Conservation (phyloP, 129 eudicot species). For the Tagetes erecta region DNA sequence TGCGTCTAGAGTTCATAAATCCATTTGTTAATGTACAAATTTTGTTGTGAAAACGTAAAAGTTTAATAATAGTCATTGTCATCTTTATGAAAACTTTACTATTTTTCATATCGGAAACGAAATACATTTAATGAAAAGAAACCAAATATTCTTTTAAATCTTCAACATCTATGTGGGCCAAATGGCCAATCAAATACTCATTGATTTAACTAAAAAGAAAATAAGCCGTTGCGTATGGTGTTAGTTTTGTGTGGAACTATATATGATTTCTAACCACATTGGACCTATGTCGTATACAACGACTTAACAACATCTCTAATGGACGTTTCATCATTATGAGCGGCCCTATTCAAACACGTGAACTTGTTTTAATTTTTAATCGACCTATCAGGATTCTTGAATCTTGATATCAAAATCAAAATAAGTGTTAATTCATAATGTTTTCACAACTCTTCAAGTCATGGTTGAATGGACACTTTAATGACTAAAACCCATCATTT, state of each 20-base stretch:
- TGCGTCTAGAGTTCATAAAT: background rate
- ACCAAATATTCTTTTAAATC: background rate
- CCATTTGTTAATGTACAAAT: background rate
- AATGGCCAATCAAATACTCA: background rate
- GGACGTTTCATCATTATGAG: background rate
- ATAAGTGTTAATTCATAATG: background rate
- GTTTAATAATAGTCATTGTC: background rate
- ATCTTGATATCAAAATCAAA: background rate
- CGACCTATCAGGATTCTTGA: too few species aligned
- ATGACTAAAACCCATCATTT: background rate
- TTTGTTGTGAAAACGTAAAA: too few species aligned
- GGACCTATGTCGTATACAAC: background rate
- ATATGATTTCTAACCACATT: background rate
- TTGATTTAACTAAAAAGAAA: background rate
- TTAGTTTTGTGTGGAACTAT: background rate
- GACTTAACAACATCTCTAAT: constrained; percentile 3
- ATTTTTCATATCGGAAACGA: background rate
- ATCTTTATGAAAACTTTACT: background rate
- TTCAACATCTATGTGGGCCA: background rate
- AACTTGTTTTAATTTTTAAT: background rate
- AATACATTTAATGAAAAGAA: background rate
- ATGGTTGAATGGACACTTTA: background rate
- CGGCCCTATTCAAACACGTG: background rate
- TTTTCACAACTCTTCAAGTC: background rate
- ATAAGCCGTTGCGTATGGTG: background rate